Evolutionary conservation across 306 rosid species (phyloP).

Genomic region (peach (Prunus persica)): Prunus_persica_NCBIv2 NC_034010.1:29613001-29613500

Average conservation of each 20-base stretch:
- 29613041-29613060: background rate
- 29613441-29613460: background rate
- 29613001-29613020: background rate
- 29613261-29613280: conserved; percentile 55
- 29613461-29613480: background rate
- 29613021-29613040: background rate
- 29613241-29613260: conserved; percentile 67
- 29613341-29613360: conserved; percentile 61
- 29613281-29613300: conserved; percentile 49
- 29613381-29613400: conserved; percentile 76
- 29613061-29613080: too few species aligned
- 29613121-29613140: background rate
- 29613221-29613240: conserved; percentile 65
- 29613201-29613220: conserved; percentile 62
- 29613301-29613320: conserved; percentile 65
- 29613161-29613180: conserved; percentile 47
- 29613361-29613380: conserved; percentile 72
- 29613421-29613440: background rate
- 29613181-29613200: conserved; percentile 47
- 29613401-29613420: conserved; percentile 44
- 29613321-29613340: conserved; percentile 88
- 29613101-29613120: background rate
- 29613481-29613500: conserved; percentile 6
- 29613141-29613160: conserved; percentile 38
- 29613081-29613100: too few species aligned